These are phyloP conservation scores for Theileria equi DNA, from an alignment of 169 alveolate genomes.

Conservation along the genomic window DNA sequence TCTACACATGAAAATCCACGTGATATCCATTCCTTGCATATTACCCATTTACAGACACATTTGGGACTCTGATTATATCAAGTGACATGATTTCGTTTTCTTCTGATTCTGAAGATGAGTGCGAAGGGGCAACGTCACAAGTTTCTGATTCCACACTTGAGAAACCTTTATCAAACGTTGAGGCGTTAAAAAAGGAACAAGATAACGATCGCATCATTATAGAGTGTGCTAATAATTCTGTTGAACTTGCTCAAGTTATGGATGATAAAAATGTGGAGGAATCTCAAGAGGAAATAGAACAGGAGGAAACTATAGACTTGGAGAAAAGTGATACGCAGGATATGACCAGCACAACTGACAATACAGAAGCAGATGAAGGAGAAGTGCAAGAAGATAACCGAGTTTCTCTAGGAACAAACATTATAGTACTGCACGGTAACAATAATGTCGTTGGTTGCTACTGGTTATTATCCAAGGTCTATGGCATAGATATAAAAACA, in stretches of 20 bases:
- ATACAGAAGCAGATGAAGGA: background rate
- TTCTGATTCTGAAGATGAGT: background rate
- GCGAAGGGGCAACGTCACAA: no score
- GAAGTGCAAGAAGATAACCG: background rate
- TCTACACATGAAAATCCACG: no score
- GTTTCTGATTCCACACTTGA: background rate
- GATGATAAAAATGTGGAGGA: slow-evolving; percentile 51
- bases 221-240: slow-evolving; percentile 1
- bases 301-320: background rate
- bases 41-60: background rate
- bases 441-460: slow-evolving; percentile 3
- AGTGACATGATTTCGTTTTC: slow-evolving; percentile 7
- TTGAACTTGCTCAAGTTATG: background rate
- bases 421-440: slow-evolving; percentile 8
- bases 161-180: background rate
- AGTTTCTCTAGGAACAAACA: slow-evolving; percentile 6
- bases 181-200: background rate
- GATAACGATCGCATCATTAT: no score
- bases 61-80: slow-evolving; percentile 11
- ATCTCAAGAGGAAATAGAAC: slow-evolving; percentile 48
- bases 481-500: slow-evolving; percentile 6
- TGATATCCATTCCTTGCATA: no score
- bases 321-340: background rate
- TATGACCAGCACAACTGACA: background rate
- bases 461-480: slow-evolving; percentile 7